Conservation (phyloP, 495 filamentous ascomycete genomes). For the Podospora tetraspora region DNA sequence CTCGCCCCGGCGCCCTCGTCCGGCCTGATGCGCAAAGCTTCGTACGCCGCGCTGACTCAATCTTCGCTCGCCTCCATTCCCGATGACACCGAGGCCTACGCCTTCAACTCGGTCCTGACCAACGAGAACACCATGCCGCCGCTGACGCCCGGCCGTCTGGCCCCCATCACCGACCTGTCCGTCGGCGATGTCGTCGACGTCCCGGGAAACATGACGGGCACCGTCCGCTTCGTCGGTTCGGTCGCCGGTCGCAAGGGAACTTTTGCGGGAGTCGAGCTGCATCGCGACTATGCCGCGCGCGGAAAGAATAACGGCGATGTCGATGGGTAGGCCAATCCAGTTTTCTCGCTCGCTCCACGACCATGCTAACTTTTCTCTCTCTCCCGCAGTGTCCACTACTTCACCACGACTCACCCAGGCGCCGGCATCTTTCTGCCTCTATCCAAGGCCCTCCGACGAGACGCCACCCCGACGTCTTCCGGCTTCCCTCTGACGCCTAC, state of each 20-base stretch:
- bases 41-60: constrained; percentile 58
- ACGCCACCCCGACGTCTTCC: constrained; percentile 53
- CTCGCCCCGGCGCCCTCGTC: constrained; percentile 33
- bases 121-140: constrained; percentile 36
- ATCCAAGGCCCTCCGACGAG: constrained; percentile 70
- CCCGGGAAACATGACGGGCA: constrained; percentile 88
- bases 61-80: constrained; percentile 54
- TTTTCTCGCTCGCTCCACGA: not conserved
- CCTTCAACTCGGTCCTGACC: constrained; percentile 45
- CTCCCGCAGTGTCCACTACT: constrained; percentile 64
- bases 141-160: constrained; percentile 27
- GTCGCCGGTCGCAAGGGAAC: constrained; percentile 85
- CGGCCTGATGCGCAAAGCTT: constrained; percentile 58
- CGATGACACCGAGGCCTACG: constrained; percentile 58
- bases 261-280: constrained; percentile 93
- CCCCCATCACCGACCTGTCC: constrained; percentile 43
- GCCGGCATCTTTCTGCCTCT: constrained; percentile 94
- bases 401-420: constrained; percentile 68
- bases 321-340: constrained; percentile 62
- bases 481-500: constrained; percentile 60
- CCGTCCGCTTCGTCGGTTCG: constrained; percentile 78
- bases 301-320: constrained; percentile 98
- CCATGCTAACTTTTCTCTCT: not conserved
- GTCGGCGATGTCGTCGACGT: constrained; percentile 91
- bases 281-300: constrained; percentile 67